Percentiles rank a stretch among this genome's conserved stretches.
phyloP scores from a whole-genome alignment of 2,329 filamentous ascomycete species.

The Plenodomus biglobosus region DNA sequence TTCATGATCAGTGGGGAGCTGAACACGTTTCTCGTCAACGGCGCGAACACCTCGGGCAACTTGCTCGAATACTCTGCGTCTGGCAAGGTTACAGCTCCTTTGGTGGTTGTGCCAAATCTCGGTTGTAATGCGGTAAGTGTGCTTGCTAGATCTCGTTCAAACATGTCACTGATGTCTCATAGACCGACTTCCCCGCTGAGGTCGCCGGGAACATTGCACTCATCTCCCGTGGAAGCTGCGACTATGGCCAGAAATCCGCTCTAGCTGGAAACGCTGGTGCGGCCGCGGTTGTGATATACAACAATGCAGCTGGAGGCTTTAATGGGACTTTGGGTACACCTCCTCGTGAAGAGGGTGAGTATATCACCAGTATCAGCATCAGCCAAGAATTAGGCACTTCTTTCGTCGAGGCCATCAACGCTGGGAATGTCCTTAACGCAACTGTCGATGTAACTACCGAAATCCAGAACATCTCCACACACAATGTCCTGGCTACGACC shows the following conservation, averaged over 20 bases:
- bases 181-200: constrained; percentile 64
- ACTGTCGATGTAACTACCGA: constrained; percentile 49
- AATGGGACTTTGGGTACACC: constrained; percentile 69
- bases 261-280: constrained; percentile 70
- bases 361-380: constrained; percentile 70
- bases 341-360: constrained; percentile 52
- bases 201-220: constrained; percentile 68
- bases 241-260: constrained; percentile 71
- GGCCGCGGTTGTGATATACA: constrained; percentile 71
- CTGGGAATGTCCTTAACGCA: constrained; percentile 44
- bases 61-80: constrained; percentile 33
- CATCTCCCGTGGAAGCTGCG: constrained; percentile 68
- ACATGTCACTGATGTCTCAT: no score
- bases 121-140: constrained; percentile 38
- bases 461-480: constrained; percentile 52
- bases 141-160: no score
- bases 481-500: constrained; percentile 44
- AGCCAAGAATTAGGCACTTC: constrained; percentile 60
- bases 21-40: constrained; percentile 25
- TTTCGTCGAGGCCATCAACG: constrained; percentile 57
- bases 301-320: constrained; percentile 61
- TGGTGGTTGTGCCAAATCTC: constrained; percentile 33
- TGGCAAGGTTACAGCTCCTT: constrained; percentile 26
- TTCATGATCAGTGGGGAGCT: constrained; percentile 25
- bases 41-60: constrained; percentile 10